Percentiles rank a stretch among this genome's conserved stretches.
Evolutionary conservation across 768 basidiomycete genomes (phyloP).

Genomic region (Amanita pallidorosea): DNA sequence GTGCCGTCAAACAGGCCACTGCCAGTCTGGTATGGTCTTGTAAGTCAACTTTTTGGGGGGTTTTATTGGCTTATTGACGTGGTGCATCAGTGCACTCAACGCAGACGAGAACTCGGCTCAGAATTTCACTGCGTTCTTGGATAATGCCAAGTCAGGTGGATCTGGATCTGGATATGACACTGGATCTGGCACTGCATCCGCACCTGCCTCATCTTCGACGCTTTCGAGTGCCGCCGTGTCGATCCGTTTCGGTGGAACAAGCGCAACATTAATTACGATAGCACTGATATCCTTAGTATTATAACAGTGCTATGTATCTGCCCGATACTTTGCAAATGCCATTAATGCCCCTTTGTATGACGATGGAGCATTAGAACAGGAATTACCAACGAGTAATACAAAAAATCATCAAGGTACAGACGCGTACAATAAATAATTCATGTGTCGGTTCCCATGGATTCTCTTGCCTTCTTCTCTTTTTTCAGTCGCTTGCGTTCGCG

Average conservation of each 20-base stretch:
- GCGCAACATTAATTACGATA: slow-evolving; percentile 17
- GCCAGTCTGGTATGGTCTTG: slow-evolving; percentile 47
- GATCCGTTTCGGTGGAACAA: slow-evolving; percentile 21
- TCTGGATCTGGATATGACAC: too few species aligned
- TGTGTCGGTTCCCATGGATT: slow-evolving; percentile 29
- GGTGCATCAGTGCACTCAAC: slow-evolving; percentile 38
- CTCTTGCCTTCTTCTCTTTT: slow-evolving; percentile 55
- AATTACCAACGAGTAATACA: neutral
- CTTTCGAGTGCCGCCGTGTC: slow-evolving; percentile 19
- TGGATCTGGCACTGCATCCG: slow-evolving; percentile 10
- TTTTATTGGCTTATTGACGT: neutral
- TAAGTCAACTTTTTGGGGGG: slow-evolving; percentile 14
- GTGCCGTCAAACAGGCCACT: slow-evolving; percentile 37
- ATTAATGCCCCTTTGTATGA: neutral
- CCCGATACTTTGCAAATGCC: neutral
- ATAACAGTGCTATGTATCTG: slow-evolving; percentile 8
- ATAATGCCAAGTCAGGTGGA: slow-evolving; percentile 35
- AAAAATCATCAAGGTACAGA: neutral
- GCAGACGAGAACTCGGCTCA: slow-evolving; percentile 34
- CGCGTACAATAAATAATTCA: neutral
- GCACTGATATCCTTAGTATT: slow-evolving; percentile 23
- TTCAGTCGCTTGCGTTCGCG: slow-evolving; percentile 54
- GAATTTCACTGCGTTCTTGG: slow-evolving; percentile 48
- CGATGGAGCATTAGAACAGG: neutral
- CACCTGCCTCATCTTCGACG: slow-evolving; percentile 10